These are phyloP conservation scores for Entophlyctis luteolus DNA, from an alignment of 192 early-diverging fungal species.

Conservation along the genomic window DNA sequence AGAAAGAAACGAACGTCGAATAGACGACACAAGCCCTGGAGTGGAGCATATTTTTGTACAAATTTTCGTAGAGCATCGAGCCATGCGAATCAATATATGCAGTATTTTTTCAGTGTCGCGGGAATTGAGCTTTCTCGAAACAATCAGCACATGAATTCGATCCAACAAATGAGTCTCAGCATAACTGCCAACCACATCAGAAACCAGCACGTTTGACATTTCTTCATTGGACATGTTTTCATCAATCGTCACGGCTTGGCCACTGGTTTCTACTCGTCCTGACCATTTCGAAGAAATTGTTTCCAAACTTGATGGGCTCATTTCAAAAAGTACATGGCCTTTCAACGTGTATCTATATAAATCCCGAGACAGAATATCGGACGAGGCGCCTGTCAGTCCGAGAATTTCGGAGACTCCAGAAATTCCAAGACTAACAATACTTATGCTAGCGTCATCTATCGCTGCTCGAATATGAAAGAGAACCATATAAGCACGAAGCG, in stretches of 20 bases:
- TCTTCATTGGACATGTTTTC: constrained; percentile 4
- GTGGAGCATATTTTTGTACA: neutral
- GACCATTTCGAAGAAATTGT: neutral
- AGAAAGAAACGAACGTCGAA: neutral
- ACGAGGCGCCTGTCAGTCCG: neutral
- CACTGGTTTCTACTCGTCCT: neutral
- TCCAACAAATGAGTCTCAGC: neutral
- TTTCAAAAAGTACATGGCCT: constrained; percentile 1
- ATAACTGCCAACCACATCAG: neutral
- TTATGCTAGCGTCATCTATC: neutral
- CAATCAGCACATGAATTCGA: neutral
- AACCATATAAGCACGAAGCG: constrained; percentile 1
- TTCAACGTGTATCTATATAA: neutral
- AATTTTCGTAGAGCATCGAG: neutral
- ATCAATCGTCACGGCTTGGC: neutral
- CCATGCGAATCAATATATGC: neutral
- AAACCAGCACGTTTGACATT: neutral
- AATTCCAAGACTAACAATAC: neutral
- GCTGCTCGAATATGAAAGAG: neutral
- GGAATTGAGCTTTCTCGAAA: neutral
- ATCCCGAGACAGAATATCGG: neutral
- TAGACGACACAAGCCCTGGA: neutral
- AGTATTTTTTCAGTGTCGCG: neutral
- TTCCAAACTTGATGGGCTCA: neutral
- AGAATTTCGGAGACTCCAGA: neutral